phyloP scores from a whole-genome alignment of 228 moss, liverwort and hornwort species.

The Sphagnum magellanicum region DNA sequence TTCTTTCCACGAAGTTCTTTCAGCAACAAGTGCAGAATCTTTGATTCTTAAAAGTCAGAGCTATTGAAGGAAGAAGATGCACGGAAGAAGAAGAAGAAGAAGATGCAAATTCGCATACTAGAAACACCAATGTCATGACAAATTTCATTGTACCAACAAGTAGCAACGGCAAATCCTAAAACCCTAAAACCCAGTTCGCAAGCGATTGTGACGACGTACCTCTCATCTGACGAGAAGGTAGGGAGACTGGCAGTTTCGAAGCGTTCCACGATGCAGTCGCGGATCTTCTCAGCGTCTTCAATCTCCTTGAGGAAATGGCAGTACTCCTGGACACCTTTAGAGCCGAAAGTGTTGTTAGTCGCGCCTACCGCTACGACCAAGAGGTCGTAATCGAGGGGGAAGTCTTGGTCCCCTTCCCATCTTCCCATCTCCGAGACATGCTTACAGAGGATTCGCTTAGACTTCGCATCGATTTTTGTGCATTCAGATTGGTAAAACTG shows the following conservation, averaged over 20 bases:
- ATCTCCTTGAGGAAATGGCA: slow-evolving; percentile 91
- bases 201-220: slow-evolving; percentile 13
- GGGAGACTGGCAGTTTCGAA: slow-evolving; percentile 94
- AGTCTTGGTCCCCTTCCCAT: slow-evolving; percentile 48
- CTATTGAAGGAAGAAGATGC: too few species aligned
- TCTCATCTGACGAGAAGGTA: slow-evolving; percentile 54
- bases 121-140: neutral
- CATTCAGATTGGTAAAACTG: slow-evolving; percentile 73
- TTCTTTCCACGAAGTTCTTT: too few species aligned
- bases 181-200: too few species aligned
- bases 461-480: slow-evolving; percentile 61
- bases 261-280: slow-evolving; percentile 79
- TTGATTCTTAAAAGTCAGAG: too few species aligned
- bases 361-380: slow-evolving; percentile 84
- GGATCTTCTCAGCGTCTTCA: slow-evolving; percentile 88
- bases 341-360: slow-evolving; percentile 82
- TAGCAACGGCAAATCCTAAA: too few species aligned
- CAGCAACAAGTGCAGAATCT: too few species aligned
- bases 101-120: too few species aligned
- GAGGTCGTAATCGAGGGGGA: slow-evolving; percentile 76
- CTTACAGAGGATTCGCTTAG: slow-evolving; percentile 62
- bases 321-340: slow-evolving; percentile 68
- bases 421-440: slow-evolving; percentile 34
- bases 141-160: neutral
- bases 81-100: too few species aligned